These are phyloP conservation scores for Monosporascus ibericus DNA, from an alignment of 2,329 filamentous ascomycete genomes.

Conservation along the genomic window DNA sequence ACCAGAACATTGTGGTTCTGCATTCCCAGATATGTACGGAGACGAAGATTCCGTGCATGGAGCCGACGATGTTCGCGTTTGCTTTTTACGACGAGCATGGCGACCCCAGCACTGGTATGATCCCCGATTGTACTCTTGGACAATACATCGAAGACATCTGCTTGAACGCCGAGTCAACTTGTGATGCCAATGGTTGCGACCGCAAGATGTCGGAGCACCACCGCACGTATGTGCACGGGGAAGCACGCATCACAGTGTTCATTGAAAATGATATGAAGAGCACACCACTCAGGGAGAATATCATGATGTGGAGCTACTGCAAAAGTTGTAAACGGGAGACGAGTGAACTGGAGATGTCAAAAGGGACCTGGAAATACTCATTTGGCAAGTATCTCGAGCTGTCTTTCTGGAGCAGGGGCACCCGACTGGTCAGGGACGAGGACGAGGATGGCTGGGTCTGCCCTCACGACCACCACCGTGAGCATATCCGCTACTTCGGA, in stretches of 20 bases:
- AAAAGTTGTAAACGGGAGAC: conserved; percentile 89
- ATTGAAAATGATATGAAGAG: conserved; percentile 61
- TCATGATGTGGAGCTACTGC: conserved; percentile 97
- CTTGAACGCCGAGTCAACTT: conserved; percentile 67
- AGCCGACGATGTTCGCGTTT: conserved; percentile 83
- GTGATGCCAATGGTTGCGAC: conserved; percentile 78
- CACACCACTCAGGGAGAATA: conserved; percentile 50
- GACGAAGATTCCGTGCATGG: conserved; percentile 87
- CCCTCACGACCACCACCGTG: conserved; percentile 83
- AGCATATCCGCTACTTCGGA: conserved; percentile 91
- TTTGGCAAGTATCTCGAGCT: conserved; percentile 98
- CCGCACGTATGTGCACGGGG: conserved; percentile 92
- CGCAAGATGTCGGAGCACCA: conserved; percentile 89
- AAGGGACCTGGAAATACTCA: conserved; percentile 94
- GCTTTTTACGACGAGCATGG: conserved; percentile 92
- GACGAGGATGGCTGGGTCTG: conserved; percentile 44
- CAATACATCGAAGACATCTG: conserved; percentile 94
- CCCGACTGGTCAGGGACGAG: conserved; percentile 66
- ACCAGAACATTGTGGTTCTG: conserved; percentile 92
- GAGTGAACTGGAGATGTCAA: conserved; percentile 83
- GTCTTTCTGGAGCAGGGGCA: conserved; percentile 86
- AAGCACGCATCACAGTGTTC: conserved; percentile 87
- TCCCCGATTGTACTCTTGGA: conserved; percentile 87
- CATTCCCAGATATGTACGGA: conserved; percentile 91
- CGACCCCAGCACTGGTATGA: conserved; percentile 52